Evolutionary conservation across 495 filamentous ascomycete genomes (phyloP), one percentile per base, ranked within the genome.

Genomic region (Chaetomium tenue): DNA sequence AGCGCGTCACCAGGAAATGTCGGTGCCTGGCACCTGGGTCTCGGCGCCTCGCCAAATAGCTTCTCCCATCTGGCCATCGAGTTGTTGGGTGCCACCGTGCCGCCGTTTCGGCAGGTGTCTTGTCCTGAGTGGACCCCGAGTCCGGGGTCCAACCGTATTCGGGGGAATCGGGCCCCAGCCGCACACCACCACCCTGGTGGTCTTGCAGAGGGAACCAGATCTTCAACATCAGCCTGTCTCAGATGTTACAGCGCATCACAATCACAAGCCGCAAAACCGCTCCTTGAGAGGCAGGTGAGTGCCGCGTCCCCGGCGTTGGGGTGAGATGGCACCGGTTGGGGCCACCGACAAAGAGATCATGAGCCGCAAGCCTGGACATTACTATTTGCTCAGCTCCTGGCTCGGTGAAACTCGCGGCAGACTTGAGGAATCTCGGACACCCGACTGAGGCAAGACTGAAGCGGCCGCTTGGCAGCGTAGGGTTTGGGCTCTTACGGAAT

Each of bases 11-110:
- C 30, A 15, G 47, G 60, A 56, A 63, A 63, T 13, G 51, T 42
- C 47, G 60, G 51, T 63, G 60, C 60, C 60, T 63, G 42, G 40
- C 40, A 26, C 60, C 51, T 9, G 33, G 22, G 37, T 25, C 50
- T 25, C 28, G 47, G 58, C 16, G 58, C 26, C 58, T 37, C 58
- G 46, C 5, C 25, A 33, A 25, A 30, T 18, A 25, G 3, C 23
- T 26, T 59, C n/a, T 23, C 30, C 7, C 40, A 48, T 33, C 23
- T 15, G 28, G 20, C 11, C 20, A 20, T 11, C 18, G 46, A 50
- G 8, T 11, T 11, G 46, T 12, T 23, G 8, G 2, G 8, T 23
- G 18, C 18, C n/a, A 40, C n/a, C 53, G 26, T 26, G 33, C 8
- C 26, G 53, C 53, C 53, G 53, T 56, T 40, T 40, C 53, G 53